Evolutionary conservation across 805 yeast genomes (phyloP).

Genomic region (Myxozyma geophila): DNA sequence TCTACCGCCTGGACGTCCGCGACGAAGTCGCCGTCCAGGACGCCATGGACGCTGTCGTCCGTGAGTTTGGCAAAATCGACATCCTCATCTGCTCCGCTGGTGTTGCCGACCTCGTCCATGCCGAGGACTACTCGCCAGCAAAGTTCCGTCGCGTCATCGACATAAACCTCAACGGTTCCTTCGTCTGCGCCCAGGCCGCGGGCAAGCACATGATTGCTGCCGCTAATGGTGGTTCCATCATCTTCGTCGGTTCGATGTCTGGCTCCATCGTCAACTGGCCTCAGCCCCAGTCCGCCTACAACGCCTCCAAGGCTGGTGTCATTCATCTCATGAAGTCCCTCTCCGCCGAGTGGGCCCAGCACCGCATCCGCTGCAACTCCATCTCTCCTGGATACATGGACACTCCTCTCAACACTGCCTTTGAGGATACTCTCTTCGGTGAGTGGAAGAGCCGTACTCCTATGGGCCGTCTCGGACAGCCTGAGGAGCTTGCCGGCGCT

Average conservation of each 20-base stretch:
- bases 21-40: constrained; percentile 55
- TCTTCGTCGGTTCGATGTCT: constrained; percentile 72
- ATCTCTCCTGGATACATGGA: constrained; percentile 73
- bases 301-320: constrained; percentile 75
- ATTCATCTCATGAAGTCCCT: constrained; percentile 68
- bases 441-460: constrained; percentile 72
- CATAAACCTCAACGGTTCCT: constrained; percentile 69
- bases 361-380: constrained; percentile 67
- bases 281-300: constrained; percentile 71
- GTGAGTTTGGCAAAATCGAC: constrained; percentile 60
- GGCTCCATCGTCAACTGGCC: constrained; percentile 75
- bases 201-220: constrained; percentile 67
- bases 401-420: constrained; percentile 68
- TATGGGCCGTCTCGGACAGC: constrained; percentile 70
- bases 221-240: constrained; percentile 60
- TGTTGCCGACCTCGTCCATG: constrained; percentile 69
- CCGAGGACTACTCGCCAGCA: constrained; percentile 67
- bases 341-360: constrained; percentile 75
- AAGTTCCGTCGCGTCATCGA: constrained; percentile 68
- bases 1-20: constrained; percentile 68
- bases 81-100: constrained; percentile 68
- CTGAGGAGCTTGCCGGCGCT: constrained; percentile 67
- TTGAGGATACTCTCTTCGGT: constrained; percentile 50
- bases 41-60: constrained; percentile 57
- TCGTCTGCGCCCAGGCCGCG: constrained; percentile 67